Percentiles rank a stretch among this genome's conserved stretches.
Conservation (phyloP, 2,329 filamentous ascomycete genomes). For the Clonostachys sp. region DNA sequence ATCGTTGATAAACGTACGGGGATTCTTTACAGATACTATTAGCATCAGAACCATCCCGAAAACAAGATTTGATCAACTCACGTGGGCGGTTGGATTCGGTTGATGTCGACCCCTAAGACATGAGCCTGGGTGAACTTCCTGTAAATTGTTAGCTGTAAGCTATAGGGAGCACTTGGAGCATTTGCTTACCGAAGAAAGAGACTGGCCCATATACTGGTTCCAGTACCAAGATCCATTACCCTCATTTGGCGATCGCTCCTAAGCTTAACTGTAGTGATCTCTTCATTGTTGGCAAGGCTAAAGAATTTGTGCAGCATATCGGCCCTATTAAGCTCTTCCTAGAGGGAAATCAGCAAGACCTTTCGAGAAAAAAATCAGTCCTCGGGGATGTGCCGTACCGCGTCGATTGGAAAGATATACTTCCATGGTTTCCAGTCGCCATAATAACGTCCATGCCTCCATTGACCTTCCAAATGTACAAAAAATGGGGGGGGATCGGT, state of each 20-base stretch:
- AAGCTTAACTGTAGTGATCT: constrained; percentile 12
- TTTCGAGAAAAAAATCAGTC: neutral
- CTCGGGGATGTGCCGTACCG: constrained; percentile 40
- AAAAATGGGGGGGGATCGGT: too few relatives aligned
- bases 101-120: constrained; percentile 31
- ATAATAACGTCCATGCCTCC: constrained; percentile 67
- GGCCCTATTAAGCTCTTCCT: constrained; percentile 71
- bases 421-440: constrained; percentile 63
- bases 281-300: constrained; percentile 52
- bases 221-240: constrained; percentile 70
- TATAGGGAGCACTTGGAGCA: too few relatives aligned
- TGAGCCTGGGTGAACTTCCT: constrained; percentile 16
- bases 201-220: constrained; percentile 88
- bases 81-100: constrained; percentile 31
- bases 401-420: constrained; percentile 76
- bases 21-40: constrained; percentile 47
- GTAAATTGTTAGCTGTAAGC: too few relatives aligned
- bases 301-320: constrained; percentile 82
- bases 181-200: constrained; percentile 45
- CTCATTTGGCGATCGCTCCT: constrained; percentile 14
- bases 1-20: constrained; percentile 51
- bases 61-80: constrained; percentile 12
- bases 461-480: constrained; percentile 2
- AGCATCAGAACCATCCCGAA: constrained; percentile 1
- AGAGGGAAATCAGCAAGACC: constrained; percentile 9